Evolutionary conservation across 306 rosid species (phyloP).

Genomic region (Rosa lucieae): DNA sequence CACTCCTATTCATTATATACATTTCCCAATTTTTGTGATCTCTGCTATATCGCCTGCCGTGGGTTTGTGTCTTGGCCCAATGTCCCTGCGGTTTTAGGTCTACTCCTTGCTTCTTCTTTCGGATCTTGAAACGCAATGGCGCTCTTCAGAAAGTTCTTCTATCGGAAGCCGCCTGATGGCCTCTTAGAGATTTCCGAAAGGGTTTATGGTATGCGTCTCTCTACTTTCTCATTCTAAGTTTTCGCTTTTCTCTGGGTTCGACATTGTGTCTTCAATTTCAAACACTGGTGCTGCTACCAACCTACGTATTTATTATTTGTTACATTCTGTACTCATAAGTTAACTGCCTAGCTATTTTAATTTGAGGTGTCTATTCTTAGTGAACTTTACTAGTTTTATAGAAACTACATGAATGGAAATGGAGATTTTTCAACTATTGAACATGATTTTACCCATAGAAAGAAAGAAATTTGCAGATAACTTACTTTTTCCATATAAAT

Average conservation of each 20-base stretch:
- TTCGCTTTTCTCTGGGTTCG: constrained; percentile 19
- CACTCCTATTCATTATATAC: constrained; percentile 22
- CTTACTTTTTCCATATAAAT: background rate
- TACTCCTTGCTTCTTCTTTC: constrained; percentile 6
- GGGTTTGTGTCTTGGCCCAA: constrained; percentile 33
- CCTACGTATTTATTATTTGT: background rate
- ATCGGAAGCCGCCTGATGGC: constrained; percentile 97
- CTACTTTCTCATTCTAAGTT: constrained; percentile 15
- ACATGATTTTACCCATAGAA: background rate
- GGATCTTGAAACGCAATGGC: constrained; percentile 73
- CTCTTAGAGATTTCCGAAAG: constrained; percentile 89
- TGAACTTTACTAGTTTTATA: background rate
- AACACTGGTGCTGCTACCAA: constrained; percentile 9
- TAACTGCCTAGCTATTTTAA: background rate
- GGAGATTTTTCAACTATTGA: background rate
- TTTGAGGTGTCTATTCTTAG: background rate
- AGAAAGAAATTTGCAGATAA: background rate
- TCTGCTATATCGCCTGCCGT: constrained; percentile 5
- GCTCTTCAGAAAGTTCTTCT: constrained; percentile 85
- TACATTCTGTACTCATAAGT: background rate
- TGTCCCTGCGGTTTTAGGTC: constrained; percentile 44
- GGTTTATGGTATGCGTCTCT: constrained; percentile 73
- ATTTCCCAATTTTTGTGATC: background rate
- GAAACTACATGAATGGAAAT: background rate
- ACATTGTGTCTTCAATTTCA: constrained; percentile 13